These are phyloP conservation scores for Peterozyma xylosa DNA, from an alignment of 805 yeast species.

Conservation along the genomic window DNA sequence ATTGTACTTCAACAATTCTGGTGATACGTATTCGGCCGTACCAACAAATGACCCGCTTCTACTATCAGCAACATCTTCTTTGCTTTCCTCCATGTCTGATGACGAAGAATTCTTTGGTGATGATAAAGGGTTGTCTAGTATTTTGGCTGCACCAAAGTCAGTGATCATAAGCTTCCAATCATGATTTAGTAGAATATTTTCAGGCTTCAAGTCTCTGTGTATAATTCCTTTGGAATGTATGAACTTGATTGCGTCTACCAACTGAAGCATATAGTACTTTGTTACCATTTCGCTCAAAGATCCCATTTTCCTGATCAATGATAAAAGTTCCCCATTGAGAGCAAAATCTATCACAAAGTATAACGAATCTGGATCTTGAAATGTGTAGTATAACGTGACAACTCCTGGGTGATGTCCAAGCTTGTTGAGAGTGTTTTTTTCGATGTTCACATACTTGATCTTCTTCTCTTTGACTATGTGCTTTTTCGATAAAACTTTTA, in stretches of 20 bases:
- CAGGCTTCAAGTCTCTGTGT: conserved; percentile 94
- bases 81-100: not conserved
- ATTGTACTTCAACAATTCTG: conserved; percentile 75
- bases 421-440: conserved; percentile 75
- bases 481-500: conserved; percentile 83
- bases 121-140: conserved; percentile 30
- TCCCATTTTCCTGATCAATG: conserved; percentile 71
- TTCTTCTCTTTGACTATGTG: conserved; percentile 77
- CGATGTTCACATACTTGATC: conserved; percentile 79
- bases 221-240: conserved; percentile 87
- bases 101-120: conserved; percentile 12
- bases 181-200: conserved; percentile 76
- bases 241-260: conserved; percentile 84
- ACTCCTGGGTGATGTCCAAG: conserved; percentile 94
- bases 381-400: conserved; percentile 85
- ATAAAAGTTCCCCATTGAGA: conserved; percentile 86
- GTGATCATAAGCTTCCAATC: conserved; percentile 88
- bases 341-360: conserved; percentile 94
- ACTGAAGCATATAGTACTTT: conserved; percentile 75
- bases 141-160: conserved; percentile 96
- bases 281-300: conserved; percentile 69
- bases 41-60: conserved; percentile 79
- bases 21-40: conserved; percentile 79
- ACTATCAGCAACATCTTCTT: conserved; percentile 24
- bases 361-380: conserved; percentile 82